Evolutionary conservation across 208 protist species (phyloP), one percentile per base, ranked within the genome.

Genomic region (Phytomonas serpens): DNA sequence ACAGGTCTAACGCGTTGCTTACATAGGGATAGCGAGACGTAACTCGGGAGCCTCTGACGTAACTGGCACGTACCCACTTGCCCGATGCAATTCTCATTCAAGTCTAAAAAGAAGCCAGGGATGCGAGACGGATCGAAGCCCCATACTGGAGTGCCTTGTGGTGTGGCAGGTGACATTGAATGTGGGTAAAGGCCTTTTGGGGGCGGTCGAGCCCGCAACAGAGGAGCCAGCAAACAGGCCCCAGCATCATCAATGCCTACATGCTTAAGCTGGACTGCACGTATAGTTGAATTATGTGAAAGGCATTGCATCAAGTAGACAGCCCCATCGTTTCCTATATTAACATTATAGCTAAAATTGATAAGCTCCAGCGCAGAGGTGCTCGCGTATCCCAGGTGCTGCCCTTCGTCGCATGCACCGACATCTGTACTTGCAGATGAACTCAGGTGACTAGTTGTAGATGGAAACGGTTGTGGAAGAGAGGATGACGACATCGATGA

Each of bases 1-100:
- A 27, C 47, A 57, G 47, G 19, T 27, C 7, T 57, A 29, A 57
- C 37, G 16, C 64, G 76, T 71, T 95, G 90, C 61, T 91, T 93
- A 40, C 77, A 76, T 61, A 94, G 10, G 34, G 88, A 90, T 31
- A 96, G 67, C 3, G 88, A 93, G 1, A 94, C 84, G 62, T 90
- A 73, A 23, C 61, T 27, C 23, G 92, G 92, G 32, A 96, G 71
- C 13, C 80, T 75, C 68, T 89, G 88, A 4, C 89, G 87, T 6
- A 94, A 61, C 2, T 77, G 61, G 2, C 69, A 51, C 7, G 86
- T 93, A 11, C 89, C 87, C 19, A 57, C 67, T 34, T 80, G 75
- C 32, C 92, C 89, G 63, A 96, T 90, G 42, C 78, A 73, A 75
- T 96, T 96, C 67, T 93, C 84, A 69, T 93, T 94, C 33, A 94